Conservation (phyloP, 1,284 basidiomycete species). For the Amylostereum chailletii region DNA sequence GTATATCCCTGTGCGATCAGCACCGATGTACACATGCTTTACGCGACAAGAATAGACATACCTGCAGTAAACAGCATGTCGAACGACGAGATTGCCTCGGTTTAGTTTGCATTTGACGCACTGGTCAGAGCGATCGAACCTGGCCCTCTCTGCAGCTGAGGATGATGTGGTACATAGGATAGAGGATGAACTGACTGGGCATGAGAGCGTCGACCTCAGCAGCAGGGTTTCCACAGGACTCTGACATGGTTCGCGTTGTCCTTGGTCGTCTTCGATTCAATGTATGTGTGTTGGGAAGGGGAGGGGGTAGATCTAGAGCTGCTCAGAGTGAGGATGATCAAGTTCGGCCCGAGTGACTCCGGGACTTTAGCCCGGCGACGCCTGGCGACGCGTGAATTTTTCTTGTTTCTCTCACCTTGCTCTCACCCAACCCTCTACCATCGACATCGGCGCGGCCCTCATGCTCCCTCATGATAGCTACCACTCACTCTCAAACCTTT, state of each 20-base stretch:
- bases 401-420: too few species aligned
- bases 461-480: too few species aligned
- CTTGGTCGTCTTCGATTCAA: too few species aligned
- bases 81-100: slow-evolving; percentile 58
- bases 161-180: background rate
- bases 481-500: too few species aligned
- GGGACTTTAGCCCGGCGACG: too few species aligned
- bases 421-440: too few species aligned
- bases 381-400: too few species aligned
- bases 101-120: slow-evolving; percentile 68
- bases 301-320: too few species aligned
- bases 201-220: slow-evolving; percentile 50
- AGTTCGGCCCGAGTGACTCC: too few species aligned
- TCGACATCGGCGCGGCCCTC: too few species aligned
- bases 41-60: slow-evolving; percentile 24
- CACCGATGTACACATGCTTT: background rate
- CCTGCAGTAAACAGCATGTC: slow-evolving; percentile 81
- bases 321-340: too few species aligned
- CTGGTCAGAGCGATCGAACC: slow-evolving; percentile 51
- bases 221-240: slow-evolving; percentile 50
- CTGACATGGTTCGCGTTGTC: background rate
- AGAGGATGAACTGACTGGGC: slow-evolving; percentile 38
- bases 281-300: too few species aligned
- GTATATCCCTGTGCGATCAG: background rate
- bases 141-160: slow-evolving; percentile 40